phyloP scores from a whole-genome alignment of 768 basidiomycete genomes.

The Cantharellus anzutake region DNA sequence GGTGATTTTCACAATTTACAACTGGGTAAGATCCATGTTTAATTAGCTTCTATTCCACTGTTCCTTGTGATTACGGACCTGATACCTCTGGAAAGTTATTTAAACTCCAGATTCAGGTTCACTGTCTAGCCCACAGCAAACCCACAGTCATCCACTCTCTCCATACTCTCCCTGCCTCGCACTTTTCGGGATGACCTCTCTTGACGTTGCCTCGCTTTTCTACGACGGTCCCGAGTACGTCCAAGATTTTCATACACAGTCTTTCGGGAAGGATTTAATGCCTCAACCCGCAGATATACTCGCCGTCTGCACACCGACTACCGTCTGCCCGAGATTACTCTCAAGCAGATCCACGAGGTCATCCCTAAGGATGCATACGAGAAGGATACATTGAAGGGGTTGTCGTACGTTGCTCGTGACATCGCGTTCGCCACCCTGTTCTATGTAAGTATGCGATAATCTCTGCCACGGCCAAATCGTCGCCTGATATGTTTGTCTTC shows the following conservation, averaged over 20 bases:
- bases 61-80: too few species aligned
- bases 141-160: too few species aligned
- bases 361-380: constrained; percentile 34
- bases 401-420: constrained; percentile 28
- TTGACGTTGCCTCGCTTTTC: neutral
- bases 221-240: neutral
- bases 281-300: neutral
- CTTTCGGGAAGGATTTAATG: neutral
- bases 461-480: neutral
- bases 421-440: constrained; percentile 18
- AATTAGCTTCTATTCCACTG: too few species aligned
- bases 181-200: neutral
- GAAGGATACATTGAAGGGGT: constrained; percentile 22
- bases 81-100: too few species aligned
- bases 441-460: neutral
- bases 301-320: constrained; percentile 27
- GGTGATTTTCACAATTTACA: too few species aligned
- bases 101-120: too few species aligned
- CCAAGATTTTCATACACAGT: neutral
- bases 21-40: too few species aligned
- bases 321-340: constrained; percentile 27
- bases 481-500: neutral
- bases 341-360: constrained; percentile 36
- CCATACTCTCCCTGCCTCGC: neutral
- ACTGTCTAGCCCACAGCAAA: too few species aligned